Percentiles rank a stretch among this genome's conserved stretches.
Conservation (phyloP, 352 stramenopile genomes). For the Phytophthora macrochlamydospora region DNA sequence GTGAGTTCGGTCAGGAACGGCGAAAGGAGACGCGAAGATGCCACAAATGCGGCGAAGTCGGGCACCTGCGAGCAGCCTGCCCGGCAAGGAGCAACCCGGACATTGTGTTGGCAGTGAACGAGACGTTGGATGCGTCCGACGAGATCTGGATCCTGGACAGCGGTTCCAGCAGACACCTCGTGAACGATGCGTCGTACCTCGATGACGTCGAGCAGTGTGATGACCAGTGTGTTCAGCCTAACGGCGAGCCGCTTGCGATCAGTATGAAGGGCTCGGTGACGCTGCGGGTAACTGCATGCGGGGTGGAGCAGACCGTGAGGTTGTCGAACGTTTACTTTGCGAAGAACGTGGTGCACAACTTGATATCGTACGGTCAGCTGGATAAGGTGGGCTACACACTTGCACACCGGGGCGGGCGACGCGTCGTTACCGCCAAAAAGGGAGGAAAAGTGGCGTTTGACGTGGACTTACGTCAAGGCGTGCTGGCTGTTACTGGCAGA, state of each 20-base stretch:
- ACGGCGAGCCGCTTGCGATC: neutral
- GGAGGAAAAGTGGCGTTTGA: neutral
- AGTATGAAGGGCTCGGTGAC: neutral
- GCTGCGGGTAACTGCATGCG: neutral
- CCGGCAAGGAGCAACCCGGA: neutral
- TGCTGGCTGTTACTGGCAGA: neutral
- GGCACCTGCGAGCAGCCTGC: neutral
- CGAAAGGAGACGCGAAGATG: neutral
- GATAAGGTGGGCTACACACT: neutral
- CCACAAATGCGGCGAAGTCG: neutral
- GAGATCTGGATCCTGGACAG: neutral
- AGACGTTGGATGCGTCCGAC: neutral
- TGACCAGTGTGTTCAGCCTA: constrained; percentile 2
- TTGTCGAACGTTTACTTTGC: neutral
- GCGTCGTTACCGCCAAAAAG: neutral
- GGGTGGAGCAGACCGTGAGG: neutral
- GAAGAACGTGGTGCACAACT: neutral
- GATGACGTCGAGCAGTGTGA: neutral
- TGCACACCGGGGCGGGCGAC: neutral
- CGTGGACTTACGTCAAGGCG: neutral
- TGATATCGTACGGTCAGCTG: neutral
- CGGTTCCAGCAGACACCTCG: neutral
- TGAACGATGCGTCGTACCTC: constrained; percentile 3
- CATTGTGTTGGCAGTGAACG: neutral
- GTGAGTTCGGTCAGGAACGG: neutral